Evolutionary conservation across 805 yeast species (phyloP), one percentile per base, ranked within the genome.

Genomic region (Nakazawaea siamensis): DNA sequence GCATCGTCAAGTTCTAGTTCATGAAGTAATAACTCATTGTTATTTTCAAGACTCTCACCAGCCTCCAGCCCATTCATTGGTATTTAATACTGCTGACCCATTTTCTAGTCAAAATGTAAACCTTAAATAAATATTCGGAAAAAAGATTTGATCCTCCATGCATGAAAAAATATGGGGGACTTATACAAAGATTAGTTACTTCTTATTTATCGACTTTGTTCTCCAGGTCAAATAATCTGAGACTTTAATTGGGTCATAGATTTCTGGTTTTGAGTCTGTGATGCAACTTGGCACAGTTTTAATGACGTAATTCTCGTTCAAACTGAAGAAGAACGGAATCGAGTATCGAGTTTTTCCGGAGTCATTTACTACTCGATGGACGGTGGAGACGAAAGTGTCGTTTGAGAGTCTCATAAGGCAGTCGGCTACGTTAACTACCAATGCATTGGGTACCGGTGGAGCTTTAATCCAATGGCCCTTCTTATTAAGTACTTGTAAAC

Each of bases 371-470:
- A 63, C 68, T 31, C 68, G 43, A 35, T 63, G 68, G 13, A 58
- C 38, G 2, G 64, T 61, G 2, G 67, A 62, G 24, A 52, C 51
- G 31, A 58, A 52, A 19, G 43, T 35, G 38, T 58, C 64, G 42
- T 62, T 63, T 9, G 66, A 51, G 52, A 59, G 51, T 40, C 66
- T 47, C 48, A 48, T 51, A 30, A 63, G 39, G 30, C 55, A 49
- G 39, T 63, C 68, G 5, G 63, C 68, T 15, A 59, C 51, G 37
- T 63, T 63, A 24, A 58, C 55, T 7, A 64, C 58, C 30, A 55
- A 44, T 4, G 60, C 42, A 4, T 48, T 52, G 18, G 47, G 46
- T 3, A 59, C 49, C 6, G 57, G 57, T 8, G 62, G 62, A 4
- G 55, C 64, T 27, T 49, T 46, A 14, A 58, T 45, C 48, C 50